These are phyloP conservation scores for Sideroxylon spinosum DNA, from an alignment of 179 eudicot species.

Conservation along the genomic window DNA sequence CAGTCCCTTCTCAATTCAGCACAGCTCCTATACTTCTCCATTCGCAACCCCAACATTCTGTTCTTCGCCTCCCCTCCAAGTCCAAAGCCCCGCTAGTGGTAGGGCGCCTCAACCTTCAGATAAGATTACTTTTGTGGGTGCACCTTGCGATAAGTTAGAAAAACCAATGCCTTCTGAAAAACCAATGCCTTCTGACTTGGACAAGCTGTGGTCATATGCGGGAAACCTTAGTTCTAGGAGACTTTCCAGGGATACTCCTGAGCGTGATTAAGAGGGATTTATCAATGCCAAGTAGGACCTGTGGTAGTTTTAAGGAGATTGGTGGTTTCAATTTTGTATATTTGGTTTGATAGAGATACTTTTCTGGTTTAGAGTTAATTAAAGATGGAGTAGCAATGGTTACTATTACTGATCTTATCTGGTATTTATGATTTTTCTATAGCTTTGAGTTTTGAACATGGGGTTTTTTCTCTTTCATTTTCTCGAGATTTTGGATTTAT, in stretches of 20 bases:
- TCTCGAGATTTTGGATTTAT: too few relatives aligned
- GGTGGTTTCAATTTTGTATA: slow-evolving; percentile 18
- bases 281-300: neutral
- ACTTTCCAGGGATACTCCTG: slow-evolving; percentile 38
- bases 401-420: too few relatives aligned
- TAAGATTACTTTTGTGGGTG: slow-evolving; percentile 29
- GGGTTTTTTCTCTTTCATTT: too few relatives aligned
- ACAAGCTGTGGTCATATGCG: slow-evolving; percentile 46
- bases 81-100: slow-evolving; percentile 45
- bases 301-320: neutral
- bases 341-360: neutral
- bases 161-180: slow-evolving; percentile 32
- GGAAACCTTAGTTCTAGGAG: slow-evolving; percentile 40
- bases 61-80: slow-evolving; percentile 49
- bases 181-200: slow-evolving; percentile 32
- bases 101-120: slow-evolving; percentile 38
- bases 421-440: too few relatives aligned
- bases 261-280: slow-evolving; percentile 26
- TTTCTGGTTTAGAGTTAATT: neutral
- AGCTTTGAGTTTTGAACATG: too few relatives aligned
- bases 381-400: slow-evolving; percentile 6
- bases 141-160: slow-evolving; percentile 21
- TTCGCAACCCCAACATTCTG: slow-evolving; percentile 85
- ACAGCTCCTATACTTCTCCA: slow-evolving; percentile 68
- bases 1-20: slow-evolving; percentile 86